Base-by-base conservation (phyloP, 148 eudicot genomes). In the Hydrangea macrophylla region DNA sequence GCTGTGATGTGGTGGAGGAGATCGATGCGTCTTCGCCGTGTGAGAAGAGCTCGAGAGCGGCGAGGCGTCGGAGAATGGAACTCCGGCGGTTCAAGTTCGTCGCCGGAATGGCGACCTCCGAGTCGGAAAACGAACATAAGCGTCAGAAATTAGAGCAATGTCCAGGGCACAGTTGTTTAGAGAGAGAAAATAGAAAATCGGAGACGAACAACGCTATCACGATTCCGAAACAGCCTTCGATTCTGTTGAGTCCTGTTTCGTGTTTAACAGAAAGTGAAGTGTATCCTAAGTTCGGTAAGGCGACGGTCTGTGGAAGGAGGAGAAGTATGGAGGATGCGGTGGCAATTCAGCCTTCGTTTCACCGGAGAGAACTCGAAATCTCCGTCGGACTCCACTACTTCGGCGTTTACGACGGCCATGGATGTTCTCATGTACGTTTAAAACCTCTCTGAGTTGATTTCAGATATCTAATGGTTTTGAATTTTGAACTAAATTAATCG, bases 251-350 rank as follows among this genome's bases (percentile, higher is more conserved):
- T n/a, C 58, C 10, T 22, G 39, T 17, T 53, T 25, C 20, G 17
- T n/a, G n/a, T n/a, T n/a, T n/a, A n/a, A n/a, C n/a, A n/a, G n/a
- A n/a, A n/a, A n/a, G n/a, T n/a, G n/a, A 71, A 6, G 2, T 15
- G 27, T 17, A 5, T n/a, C 90, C 97, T 23, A 90, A 70, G 65
- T 87, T 78, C 58, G 96, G 96, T 3, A 44, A 70, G 2, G 80
- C 96, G 4, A 85, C 92, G 40, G 82, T 87, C 40, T 85, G 96
- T 37, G 96, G 96, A 9, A 44, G 92, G 60, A 61, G 92, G 27
- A 73, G 90, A n/a, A 87, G 87, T 27, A 90, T 90, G 96, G 96
- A 90, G 20, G 96, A 90, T 10, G 85, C 87, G 13, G 90, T 90
- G 10, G 82, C 96, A 7, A 69, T 83, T 32, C 86, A 82, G 63